phyloP scores from a whole-genome alignment of 352 stramenopile genomes.

The Pythium scleroteichum region DNA sequence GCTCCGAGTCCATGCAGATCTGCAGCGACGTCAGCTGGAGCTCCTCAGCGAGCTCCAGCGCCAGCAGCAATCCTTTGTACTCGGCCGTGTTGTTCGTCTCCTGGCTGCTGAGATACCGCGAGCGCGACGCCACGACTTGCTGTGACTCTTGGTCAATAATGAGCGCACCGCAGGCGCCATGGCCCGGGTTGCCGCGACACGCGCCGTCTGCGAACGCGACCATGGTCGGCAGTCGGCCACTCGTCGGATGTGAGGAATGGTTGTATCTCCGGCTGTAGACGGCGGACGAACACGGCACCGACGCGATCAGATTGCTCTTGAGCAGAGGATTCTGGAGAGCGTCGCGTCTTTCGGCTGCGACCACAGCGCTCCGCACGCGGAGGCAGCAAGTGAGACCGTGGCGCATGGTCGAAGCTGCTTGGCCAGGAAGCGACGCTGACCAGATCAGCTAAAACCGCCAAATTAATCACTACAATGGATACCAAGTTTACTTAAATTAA shows the following conservation, averaged over 20 bases:
- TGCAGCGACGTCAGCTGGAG: conserved; percentile 37
- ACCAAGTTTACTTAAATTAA: no score
- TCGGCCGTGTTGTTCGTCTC: conserved; percentile 79
- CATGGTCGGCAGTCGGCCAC: neutral
- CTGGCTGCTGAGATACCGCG: conserved; percentile 52
- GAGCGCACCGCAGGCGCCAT: conserved; percentile 60
- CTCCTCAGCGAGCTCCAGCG: conserved; percentile 51
- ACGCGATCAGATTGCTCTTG: neutral
- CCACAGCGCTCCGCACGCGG: no score
- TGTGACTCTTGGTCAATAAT: conserved; percentile 43
- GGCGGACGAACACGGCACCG: neutral
- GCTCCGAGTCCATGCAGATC: conserved; percentile 80
- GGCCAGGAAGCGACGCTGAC: no score
- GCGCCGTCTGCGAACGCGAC: conserved; percentile 65
- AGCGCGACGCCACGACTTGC: conserved; percentile 42
- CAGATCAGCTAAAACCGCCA: neutral
- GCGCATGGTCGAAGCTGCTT: no score
- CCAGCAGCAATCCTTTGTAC: conserved; percentile 65
- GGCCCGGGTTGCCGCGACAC: conserved; percentile 69
- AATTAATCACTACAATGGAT: neutral
- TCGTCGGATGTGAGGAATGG: neutral
- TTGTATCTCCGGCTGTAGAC: neutral
- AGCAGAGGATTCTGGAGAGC: neutral
- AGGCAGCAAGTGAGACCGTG: no score
- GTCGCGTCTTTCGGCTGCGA: no score